Percentiles rank a stretch among this genome's conserved stretches.
Evolutionary conservation across 2,329 filamentous ascomycete genomes (phyloP).

Genomic region (Rhynchosporium agropyri): DNA sequence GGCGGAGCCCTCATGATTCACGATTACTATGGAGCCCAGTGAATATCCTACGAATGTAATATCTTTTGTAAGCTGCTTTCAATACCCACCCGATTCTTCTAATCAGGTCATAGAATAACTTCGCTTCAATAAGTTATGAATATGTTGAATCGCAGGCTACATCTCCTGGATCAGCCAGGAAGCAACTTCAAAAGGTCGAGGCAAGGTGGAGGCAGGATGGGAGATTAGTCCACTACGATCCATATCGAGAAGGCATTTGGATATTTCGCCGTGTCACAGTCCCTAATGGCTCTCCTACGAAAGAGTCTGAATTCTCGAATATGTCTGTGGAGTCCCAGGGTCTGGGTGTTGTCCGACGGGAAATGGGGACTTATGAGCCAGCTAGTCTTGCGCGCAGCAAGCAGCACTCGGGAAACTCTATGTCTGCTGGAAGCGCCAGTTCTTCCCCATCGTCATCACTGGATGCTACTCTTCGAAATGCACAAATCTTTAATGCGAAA

Average conservation of each 20-base stretch:
- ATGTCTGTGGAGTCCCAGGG: conserved; percentile 31
- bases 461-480: conserved; percentile 35
- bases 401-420: conserved; percentile 25
- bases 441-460: conserved; percentile 40
- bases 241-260: conserved; percentile 39
- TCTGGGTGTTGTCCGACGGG: conserved; percentile 31
- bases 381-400: conserved; percentile 36
- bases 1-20: conserved; percentile 23
- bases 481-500: conserved; percentile 37
- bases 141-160: conserved; percentile 37
- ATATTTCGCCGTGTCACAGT: conserved; percentile 32
- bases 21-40: conserved; percentile 42
- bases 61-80: conserved; percentile 37
- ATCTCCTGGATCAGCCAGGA: conserved; percentile 29
- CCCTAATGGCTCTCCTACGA: conserved; percentile 20
- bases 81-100: not conserved
- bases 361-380: conserved; percentile 39
- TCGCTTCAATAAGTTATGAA: conserved; percentile 42
- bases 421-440: conserved; percentile 34
- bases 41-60: conserved; percentile 44
- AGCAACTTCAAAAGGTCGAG: conserved; percentile 39
- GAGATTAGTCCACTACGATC: conserved; percentile 38
- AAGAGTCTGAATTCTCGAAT: conserved; percentile 14
- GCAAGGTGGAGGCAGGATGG: conserved; percentile 38
- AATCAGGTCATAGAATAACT: conserved; percentile 36